Percentiles rank a stretch among this genome's conserved stretches.
Conservation (phyloP, 75 land plant species). For the Azolla pinnata region DNA sequence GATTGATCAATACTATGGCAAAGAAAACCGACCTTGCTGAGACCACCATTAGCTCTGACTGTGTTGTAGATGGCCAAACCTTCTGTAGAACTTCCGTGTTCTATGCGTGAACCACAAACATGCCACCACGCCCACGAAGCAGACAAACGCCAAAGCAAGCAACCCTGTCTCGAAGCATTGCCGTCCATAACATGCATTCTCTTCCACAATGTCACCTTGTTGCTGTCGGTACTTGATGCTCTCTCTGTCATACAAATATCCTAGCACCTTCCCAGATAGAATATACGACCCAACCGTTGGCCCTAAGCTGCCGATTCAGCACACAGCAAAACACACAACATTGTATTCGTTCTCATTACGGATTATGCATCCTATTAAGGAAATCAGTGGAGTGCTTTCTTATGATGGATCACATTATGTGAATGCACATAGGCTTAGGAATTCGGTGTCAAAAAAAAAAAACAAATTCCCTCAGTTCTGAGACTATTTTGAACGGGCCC, state of each 20-base stretch:
- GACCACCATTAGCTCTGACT: too few species aligned
- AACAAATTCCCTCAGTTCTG: too few species aligned
- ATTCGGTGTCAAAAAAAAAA: not conserved
- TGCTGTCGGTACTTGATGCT: slow-evolving; percentile 8
- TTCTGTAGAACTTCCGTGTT: slow-evolving; percentile 13
- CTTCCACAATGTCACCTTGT: not conserved
- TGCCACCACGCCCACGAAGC: slow-evolving; percentile 20
- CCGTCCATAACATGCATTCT: slow-evolving; percentile 26
- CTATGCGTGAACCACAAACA: slow-evolving; percentile 27
- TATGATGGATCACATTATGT: slow-evolving; percentile 1
- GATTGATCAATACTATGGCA: too few species aligned
- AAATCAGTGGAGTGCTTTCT: not conserved
- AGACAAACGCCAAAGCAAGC: slow-evolving; percentile 17
- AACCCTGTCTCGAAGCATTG: slow-evolving; percentile 34
- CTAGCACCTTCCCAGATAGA: slow-evolving; percentile 34
- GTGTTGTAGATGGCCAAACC: slow-evolving; percentile 7
- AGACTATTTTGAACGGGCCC: too few species aligned
- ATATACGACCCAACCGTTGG: slow-evolving; percentile 32
- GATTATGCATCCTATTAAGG: too few species aligned
- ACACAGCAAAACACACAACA: too few species aligned
- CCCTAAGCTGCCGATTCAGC: slow-evolving; percentile 22
- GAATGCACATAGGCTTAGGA: not conserved
- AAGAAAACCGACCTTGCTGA: too few species aligned
- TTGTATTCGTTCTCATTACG: too few species aligned
- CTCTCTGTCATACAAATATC: slow-evolving; percentile 28